Evolutionary conservation across 75 land plant species (phyloP), one percentile per base, ranked within the genome.

Genomic region (Cunninghamia lanceolata): DNA sequence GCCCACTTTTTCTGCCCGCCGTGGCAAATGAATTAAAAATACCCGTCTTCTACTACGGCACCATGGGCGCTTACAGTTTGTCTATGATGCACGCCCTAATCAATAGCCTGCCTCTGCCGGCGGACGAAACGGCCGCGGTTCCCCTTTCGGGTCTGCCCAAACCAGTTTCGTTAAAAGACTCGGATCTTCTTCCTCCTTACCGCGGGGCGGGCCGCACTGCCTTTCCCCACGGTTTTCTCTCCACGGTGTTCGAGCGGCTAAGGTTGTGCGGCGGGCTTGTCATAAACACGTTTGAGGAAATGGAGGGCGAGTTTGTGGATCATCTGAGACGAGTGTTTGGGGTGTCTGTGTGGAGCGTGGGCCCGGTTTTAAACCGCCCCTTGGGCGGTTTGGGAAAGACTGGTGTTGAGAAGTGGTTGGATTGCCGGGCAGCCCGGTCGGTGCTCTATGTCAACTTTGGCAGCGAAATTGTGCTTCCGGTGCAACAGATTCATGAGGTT

Each of bases 371-470:
- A 1, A 82, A 53, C 6, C n/a, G 9, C 17, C 68, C 82, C 32
- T 71, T 30, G 16, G 53, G 50, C 2, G 89, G 84, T 81, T 32
- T 39, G 11, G 28, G 19, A 4, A 34, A 40, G 34, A 53, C 81
- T 17, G 28, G 9, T 63, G 68, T 63, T 0, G 68, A 21, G 6
- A n/a, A 63, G 21, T 90, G 89, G 89, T 73, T 90, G 15, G 87
- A 90, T 35, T 28, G 25, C 2, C 86, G 19, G 66, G 32, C 50
- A 2, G 81, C 87, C 7, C 56, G 34, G 13, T 86, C 90, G 5
- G 86, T 91, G 39, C 2, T 87, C 13, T 91, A 84, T 63, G 40
- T 89, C 13, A 71, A 87, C 59, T 89, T 91, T 45, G 92, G 92
- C 34, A 91, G 92, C 83, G 17, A 75, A 17, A 84, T 77, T 21